A percentile compares a stretch with the other conserved stretches of the same genome.
Conservation (phyloP, 2,329 filamentous ascomycete species). For the Trichophyton benhamiae region DNA sequence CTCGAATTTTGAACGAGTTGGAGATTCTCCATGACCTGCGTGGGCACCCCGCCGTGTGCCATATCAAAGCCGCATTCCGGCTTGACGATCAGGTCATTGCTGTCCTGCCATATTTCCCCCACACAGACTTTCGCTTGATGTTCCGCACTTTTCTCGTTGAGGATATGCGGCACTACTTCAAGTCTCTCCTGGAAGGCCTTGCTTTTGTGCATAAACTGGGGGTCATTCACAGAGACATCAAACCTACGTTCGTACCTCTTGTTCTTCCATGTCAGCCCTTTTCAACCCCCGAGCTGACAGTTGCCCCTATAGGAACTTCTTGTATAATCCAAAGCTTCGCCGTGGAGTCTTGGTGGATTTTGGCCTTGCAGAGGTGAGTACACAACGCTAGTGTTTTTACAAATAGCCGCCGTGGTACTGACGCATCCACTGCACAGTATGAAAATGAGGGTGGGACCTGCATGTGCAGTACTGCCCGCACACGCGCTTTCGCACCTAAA, state of each 20-base stretch:
- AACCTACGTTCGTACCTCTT: slow-evolving; percentile 55
- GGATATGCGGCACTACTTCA: slow-evolving; percentile 83
- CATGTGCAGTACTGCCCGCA: slow-evolving; percentile 5
- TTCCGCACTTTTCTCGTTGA: slow-evolving; percentile 77
- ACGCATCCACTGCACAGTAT: slow-evolving; percentile 27
- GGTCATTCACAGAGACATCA: slow-evolving; percentile 91
- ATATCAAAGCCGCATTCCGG: slow-evolving; percentile 93
- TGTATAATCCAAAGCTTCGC: slow-evolving; percentile 66
- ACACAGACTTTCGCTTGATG: slow-evolving; percentile 83
- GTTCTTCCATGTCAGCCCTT: slow-evolving; percentile 5
- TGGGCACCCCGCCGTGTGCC: slow-evolving; percentile 74
- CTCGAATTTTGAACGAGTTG: slow-evolving; percentile 89
- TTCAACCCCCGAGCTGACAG: background rate
- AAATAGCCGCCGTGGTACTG: background rate
- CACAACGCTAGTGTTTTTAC: background rate
- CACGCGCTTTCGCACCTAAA: too few relatives aligned
- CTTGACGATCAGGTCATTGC: slow-evolving; percentile 89
- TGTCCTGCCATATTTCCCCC: slow-evolving; percentile 87
- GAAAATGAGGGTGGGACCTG: slow-evolving; percentile 28
- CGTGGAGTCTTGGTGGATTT: slow-evolving; percentile 96
- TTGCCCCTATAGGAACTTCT: slow-evolving; percentile 52
- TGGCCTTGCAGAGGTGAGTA: slow-evolving; percentile 63
- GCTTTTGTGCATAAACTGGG: slow-evolving; percentile 67
- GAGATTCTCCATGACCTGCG: slow-evolving; percentile 82
- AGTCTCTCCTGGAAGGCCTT: slow-evolving; percentile 75